Base-by-base conservation (phyloP, 2,329 filamentous ascomycete genomes). In the Fusarium acutatum region DNA sequence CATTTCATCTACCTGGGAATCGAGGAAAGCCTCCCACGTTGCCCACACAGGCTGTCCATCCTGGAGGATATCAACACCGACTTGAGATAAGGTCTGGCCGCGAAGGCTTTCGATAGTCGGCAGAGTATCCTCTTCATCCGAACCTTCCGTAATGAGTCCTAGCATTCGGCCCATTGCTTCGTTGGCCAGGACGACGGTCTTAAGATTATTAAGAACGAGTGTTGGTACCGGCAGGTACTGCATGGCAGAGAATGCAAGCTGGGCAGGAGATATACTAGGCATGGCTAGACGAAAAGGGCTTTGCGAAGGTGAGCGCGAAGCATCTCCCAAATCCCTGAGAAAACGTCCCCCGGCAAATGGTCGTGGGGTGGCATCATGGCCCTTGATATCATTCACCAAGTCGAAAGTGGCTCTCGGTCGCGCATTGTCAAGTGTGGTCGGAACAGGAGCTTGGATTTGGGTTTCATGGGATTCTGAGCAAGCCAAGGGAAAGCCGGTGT, bases 151-250 rank as follows among this genome's bases (percentile, higher is more conserved):
- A 32, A 89, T 84, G 54, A 93, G 84, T 8, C 90, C 91, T 28
- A 95, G 82, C 76, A 95, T 82, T 61, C 89, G 87, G 3, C 90
- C 92, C 88, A 94, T 92, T 26, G 93, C 91, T 74, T 94, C 91
- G 75, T 95, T 95, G 37, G 92, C 93, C 44, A 95, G 81, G 3
- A 93, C 86, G 7, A 95, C 88, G 0, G 91, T 93, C 81, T 94
- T 95, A 35, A 88, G 77, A 40, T 86, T 89, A 57, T 91, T 91
- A 40, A 95, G 83, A 3, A 95, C 89, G 40, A 95, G 80, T 9
- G 94, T 80, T 1, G 93, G 93, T 52, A 94, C 89, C 0, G 93
- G 93, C 10, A 95, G 84, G 78, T 93, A 94, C 77, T 93, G 92
- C 81, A 95, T 83, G 10, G 92, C 90, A 2, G 90, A 88, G 67